Evolutionary conservation across 257 asterid species (phyloP), one percentile per base, ranked within the genome.

Genomic region (Voacanga thouarsii): DNA sequence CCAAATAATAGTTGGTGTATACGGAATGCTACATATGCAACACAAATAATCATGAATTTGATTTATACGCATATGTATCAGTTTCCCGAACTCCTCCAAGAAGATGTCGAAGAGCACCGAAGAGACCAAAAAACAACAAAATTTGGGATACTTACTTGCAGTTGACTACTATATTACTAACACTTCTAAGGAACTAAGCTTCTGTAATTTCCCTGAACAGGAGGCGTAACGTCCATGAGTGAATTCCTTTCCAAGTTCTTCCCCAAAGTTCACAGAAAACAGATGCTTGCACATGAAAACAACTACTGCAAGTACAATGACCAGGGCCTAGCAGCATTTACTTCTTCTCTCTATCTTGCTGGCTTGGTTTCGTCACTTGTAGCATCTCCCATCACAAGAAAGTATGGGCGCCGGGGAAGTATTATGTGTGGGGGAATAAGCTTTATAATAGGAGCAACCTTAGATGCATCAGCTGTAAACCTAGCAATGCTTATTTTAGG

Each of bases 181-280:
- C 57, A 51, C 15, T 10, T 10, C 1, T 30, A 16, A 64, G 39
- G 70, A 64, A 37, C 9, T 65, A 21, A 66, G 26, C 49, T 39
- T 37, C 10, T 26, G 19, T 50, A 26, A 66, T 43, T 50, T 23
- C 24, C 19, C 0, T 47, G 12, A 51, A 77, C 89, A 93, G 97
- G 98, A 39, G 97, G 97, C 24, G 98, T 93, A 50, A 92, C 98
- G 60, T 93, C 98, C 2, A 93, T 93, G 98, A 93, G 89, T 84
- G 96, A 83, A 70, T 93, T 93, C 78, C 96, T 93, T 0, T 24
- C 75, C 8, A 84, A 85, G 74, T 93, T 93, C 89, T 93, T 93
- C 87, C 89, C 89, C 19, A 30, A 71, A 3, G 96, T 93, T 5
- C 89, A 86, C 84, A 86, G 80, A 77, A 84, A 85, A 53, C 90